A percentile compares a stretch with the other conserved stretches of the same genome.
Conservation (phyloP, 73 alveolate genomes). For the Symbiodinium pilosum region DNA sequence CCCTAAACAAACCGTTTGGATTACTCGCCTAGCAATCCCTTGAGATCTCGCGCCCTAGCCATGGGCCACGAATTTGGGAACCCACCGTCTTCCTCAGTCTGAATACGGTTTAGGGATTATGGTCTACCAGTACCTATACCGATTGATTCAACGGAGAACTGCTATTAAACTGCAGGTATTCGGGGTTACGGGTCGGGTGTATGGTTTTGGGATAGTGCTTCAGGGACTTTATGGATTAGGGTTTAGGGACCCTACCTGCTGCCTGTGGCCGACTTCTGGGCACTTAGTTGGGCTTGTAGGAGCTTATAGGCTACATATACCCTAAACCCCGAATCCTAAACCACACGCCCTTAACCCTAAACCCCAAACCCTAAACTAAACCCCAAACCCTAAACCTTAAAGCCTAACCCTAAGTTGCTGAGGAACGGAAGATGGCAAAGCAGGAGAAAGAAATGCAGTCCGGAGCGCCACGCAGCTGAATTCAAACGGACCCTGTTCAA, state of each 20-base stretch:
- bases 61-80: not conserved
- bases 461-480: too few relatives aligned
- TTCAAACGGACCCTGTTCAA: too few relatives aligned
- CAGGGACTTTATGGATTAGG: too few relatives aligned
- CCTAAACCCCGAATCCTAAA: not conserved
- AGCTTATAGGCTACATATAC: not conserved
- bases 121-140: too few relatives aligned
- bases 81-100: not conserved
- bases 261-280: not conserved
- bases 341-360: not conserved
- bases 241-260: not conserved
- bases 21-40: not conserved
- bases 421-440: conserved; percentile 27
- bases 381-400: not conserved
- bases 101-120: not conserved
- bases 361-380: not conserved
- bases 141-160: too few relatives aligned
- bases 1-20: not conserved
- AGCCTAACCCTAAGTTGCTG: not conserved
- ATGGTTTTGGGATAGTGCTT: too few relatives aligned
- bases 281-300: not conserved
- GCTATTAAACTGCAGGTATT: too few relatives aligned
- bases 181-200: too few relatives aligned
- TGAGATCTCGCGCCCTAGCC: not conserved
- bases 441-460: conserved; percentile 43